These are phyloP conservation scores for Ogataea angusta DNA, from an alignment of 805 yeast genomes.

Conservation along the genomic window DNA sequence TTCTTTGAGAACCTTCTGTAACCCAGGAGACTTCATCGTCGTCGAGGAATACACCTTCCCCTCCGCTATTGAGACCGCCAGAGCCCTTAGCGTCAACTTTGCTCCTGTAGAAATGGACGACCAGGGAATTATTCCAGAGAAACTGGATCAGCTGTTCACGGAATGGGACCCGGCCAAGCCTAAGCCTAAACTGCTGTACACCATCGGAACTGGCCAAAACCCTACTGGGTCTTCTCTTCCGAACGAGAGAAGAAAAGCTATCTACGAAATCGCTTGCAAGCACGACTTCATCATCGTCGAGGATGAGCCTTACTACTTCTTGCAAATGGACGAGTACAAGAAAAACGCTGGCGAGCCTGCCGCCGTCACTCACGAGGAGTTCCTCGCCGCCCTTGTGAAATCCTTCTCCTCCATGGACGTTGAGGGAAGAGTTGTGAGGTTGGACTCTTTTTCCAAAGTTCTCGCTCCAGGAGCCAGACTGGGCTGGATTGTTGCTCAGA, in stretches of 20 bases:
- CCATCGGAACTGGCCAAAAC: slow-evolving; percentile 95
- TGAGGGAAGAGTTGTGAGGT: slow-evolving; percentile 86
- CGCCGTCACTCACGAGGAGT: slow-evolving; percentile 53
- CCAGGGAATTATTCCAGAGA: slow-evolving; percentile 58
- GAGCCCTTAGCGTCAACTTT: slow-evolving; percentile 55
- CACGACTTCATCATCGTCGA: slow-evolving; percentile 85
- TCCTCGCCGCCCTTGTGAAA: slow-evolving; percentile 63
- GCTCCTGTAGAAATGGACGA: slow-evolving; percentile 69
- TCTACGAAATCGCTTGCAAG: slow-evolving; percentile 77
- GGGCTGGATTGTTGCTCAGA: slow-evolving; percentile 86
- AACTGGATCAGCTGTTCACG: slow-evolving; percentile 50
- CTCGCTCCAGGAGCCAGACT: slow-evolving; percentile 87
- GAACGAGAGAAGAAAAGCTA: slow-evolving; percentile 67
- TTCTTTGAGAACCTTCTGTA: slow-evolving; percentile 55
- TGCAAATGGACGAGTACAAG: slow-evolving; percentile 84
- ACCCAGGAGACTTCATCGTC: slow-evolving; percentile 62
- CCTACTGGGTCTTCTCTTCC: slow-evolving; percentile 91
- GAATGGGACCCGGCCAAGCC: slow-evolving; percentile 56
- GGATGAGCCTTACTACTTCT: slow-evolving; percentile 96
- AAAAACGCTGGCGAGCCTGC: slow-evolving; percentile 28
- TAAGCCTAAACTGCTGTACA: slow-evolving; percentile 83
- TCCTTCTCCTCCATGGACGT: slow-evolving; percentile 73
- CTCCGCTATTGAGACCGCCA: slow-evolving; percentile 68
- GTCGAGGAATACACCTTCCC: slow-evolving; percentile 78
- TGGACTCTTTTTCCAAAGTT: slow-evolving; percentile 89